These are phyloP conservation scores for Aspergillus diversus DNA, from an alignment of 495 filamentous ascomycete genomes.

Conservation along the genomic window DNA sequence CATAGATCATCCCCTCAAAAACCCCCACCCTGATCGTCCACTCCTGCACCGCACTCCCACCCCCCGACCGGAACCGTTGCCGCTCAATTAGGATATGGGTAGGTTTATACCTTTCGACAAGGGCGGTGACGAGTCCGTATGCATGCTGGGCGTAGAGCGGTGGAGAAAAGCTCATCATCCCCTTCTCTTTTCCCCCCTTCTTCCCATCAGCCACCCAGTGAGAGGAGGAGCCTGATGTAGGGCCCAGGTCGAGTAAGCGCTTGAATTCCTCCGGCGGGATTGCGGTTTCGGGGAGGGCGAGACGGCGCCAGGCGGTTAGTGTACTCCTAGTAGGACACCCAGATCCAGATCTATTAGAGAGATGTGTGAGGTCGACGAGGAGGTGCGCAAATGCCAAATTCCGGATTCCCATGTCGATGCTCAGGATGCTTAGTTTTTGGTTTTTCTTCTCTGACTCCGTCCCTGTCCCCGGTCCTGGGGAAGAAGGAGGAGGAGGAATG, in stretches of 20 bases:
- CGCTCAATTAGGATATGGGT: conserved; percentile 85
- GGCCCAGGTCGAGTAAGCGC: no score
- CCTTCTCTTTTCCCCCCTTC: neutral
- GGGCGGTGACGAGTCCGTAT: conserved; percentile 58
- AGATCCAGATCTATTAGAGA: neutral
- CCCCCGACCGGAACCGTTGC: conserved; percentile 78
- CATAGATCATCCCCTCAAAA: conserved; percentile 87
- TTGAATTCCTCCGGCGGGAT: neutral
- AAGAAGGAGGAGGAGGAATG: neutral
- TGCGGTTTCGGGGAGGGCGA: conserved; percentile 19
- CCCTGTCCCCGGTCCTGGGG: neutral
- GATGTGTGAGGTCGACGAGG: neutral
- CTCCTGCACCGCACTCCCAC: conserved; percentile 69
- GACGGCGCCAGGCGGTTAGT: conserved; percentile 43
- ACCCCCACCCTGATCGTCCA: conserved; percentile 93
- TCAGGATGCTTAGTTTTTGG: conserved; percentile 59
- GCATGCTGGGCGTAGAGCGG: conserved; percentile 61
- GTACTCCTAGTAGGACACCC: neutral
- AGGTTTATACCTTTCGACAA: conserved; percentile 55
- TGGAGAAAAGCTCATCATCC: conserved; percentile 54
- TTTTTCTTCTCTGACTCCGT: neutral
- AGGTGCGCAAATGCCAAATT: conserved; percentile 72
- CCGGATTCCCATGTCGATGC: conserved; percentile 85
- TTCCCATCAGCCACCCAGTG: conserved; percentile 3
- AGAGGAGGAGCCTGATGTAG: no score